Evolutionary conservation across 306 rosid genomes (phyloP).

Genomic region (Fagus crenata): DNA sequence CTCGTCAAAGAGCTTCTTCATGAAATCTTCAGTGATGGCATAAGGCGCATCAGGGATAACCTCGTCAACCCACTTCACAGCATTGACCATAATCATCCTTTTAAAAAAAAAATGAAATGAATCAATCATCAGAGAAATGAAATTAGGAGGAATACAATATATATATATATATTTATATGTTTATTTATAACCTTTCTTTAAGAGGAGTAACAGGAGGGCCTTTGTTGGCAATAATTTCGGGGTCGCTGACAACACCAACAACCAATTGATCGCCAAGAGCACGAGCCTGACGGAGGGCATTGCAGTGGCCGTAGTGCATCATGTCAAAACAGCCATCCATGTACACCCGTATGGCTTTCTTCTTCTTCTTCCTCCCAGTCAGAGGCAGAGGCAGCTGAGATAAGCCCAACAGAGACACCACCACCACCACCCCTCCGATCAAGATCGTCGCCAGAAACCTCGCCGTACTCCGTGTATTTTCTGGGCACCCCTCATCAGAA

Average conservation of each 20-base stretch:
- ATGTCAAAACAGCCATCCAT: constrained; percentile 70
- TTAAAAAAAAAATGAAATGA: neutral
- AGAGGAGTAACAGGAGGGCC: constrained; percentile 66
- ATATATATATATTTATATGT: too few species aligned
- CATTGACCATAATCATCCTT: constrained; percentile 65
- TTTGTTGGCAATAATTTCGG: constrained; percentile 54
- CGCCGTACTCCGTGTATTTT: constrained; percentile 39
- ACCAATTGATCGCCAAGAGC: constrained; percentile 61
- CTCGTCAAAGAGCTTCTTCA: constrained; percentile 60
- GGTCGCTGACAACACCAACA: constrained; percentile 62
- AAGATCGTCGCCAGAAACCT: constrained; percentile 59
- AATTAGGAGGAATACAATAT: neutral
- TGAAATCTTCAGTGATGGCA: constrained; percentile 63
- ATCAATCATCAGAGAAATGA: neutral
- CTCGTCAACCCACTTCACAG: constrained; percentile 66
- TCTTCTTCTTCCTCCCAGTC: constrained; percentile 48
- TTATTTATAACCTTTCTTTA: constrained; percentile 39
- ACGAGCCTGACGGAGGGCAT: constrained; percentile 68
- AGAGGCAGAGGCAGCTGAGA: constrained; percentile 31
- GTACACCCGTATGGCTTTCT: constrained; percentile 58
- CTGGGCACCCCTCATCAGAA: constrained; percentile 38
- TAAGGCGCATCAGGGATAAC: constrained; percentile 62
- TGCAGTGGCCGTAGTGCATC: constrained; percentile 76
- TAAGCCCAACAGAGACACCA: constrained; percentile 46
- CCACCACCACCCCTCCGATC: constrained; percentile 63